Conservation (phyloP, 805 yeast species). For the Candida vaughaniae region DNA sequence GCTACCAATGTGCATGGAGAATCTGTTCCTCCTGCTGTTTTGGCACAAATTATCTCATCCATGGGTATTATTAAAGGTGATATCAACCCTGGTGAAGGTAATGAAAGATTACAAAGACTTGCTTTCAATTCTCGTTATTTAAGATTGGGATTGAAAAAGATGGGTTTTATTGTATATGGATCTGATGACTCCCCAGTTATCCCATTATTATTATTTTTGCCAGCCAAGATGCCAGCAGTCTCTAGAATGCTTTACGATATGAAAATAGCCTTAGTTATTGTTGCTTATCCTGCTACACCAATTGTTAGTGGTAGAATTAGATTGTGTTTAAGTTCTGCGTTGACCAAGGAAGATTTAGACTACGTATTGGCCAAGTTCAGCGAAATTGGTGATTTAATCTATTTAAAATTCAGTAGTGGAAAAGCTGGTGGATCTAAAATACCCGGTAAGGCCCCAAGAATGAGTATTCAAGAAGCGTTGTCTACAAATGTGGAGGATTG, state of each 20-base stretch:
- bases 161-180: slow-evolving; percentile 94
- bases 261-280: slow-evolving; percentile 92
- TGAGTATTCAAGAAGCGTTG: slow-evolving; percentile 76
- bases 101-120: slow-evolving; percentile 84
- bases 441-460: slow-evolving; percentile 61
- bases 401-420: slow-evolving; percentile 76
- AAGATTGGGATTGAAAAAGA: slow-evolving; percentile 82
- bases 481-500: slow-evolving; percentile 70
- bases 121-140: slow-evolving; percentile 95
- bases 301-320: slow-evolving; percentile 86
- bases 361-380: slow-evolving; percentile 65
- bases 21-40: slow-evolving; percentile 85
- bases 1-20: slow-evolving; percentile 79
- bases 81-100: slow-evolving; percentile 88
- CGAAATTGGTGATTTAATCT: slow-evolving; percentile 74
- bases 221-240: slow-evolving; percentile 92
- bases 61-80: slow-evolving; percentile 78
- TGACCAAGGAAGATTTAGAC: slow-evolving; percentile 93
- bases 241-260: slow-evolving; percentile 76
- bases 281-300: slow-evolving; percentile 98
- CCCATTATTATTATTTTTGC: slow-evolving; percentile 83
- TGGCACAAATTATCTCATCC: slow-evolving; percentile 83
- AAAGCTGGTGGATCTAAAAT: slow-evolving; percentile 66
- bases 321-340: slow-evolving; percentile 86
- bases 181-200: slow-evolving; percentile 96